phyloP scores from a whole-genome alignment of 1,139 yeast species.

The Candida anutae region DNA sequence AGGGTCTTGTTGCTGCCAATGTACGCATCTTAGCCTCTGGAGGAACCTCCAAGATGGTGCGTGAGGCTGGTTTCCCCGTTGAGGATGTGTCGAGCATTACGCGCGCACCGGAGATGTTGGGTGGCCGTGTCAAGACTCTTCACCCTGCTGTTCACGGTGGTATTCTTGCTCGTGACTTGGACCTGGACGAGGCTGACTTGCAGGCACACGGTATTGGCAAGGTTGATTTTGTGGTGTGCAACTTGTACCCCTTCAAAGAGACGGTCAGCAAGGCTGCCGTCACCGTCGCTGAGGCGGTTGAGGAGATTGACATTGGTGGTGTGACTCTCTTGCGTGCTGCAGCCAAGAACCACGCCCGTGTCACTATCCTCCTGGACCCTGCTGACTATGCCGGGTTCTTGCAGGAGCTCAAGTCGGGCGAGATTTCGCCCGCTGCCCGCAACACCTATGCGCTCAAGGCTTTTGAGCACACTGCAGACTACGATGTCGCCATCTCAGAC shows the following conservation, averaged over 20 bases:
- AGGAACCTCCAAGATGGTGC: conserved; percentile 88
- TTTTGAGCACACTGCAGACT: conserved; percentile 96
- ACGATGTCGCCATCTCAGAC: conserved; percentile 92
- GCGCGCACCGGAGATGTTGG: conserved; percentile 97
- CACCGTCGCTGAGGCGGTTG: conserved; percentile 95
- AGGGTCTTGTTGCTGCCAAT: conserved; percentile 80
- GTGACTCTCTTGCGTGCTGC: conserved; percentile 96
- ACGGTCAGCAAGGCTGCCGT: conserved; percentile 94
- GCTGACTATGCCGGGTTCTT: conserved; percentile 81
- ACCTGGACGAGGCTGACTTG: conserved; percentile 83
- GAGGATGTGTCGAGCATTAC: conserved; percentile 93
- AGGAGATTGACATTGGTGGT: conserved; percentile 97
- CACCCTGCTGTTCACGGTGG: conserved; percentile 99
- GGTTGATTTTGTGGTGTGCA: conserved; percentile 95
- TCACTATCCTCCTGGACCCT: conserved; percentile 91
- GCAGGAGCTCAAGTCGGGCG: conserved; percentile 68
- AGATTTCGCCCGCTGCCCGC: conserved; percentile 65
- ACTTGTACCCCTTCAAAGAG: conserved; percentile 96
- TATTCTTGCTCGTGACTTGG: conserved; percentile 88
- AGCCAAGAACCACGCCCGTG: conserved; percentile 95
- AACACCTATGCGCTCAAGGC: conserved; percentile 90
- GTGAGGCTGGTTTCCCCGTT: conserved; percentile 97
- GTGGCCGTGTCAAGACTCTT: conserved; percentile 95
- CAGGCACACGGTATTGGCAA: conserved; percentile 83
- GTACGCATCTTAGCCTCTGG: conserved; percentile 95